Evolutionary conservation across 352 stramenopile genomes (phyloP).

Genomic region (Phytophthora pisi): DNA sequence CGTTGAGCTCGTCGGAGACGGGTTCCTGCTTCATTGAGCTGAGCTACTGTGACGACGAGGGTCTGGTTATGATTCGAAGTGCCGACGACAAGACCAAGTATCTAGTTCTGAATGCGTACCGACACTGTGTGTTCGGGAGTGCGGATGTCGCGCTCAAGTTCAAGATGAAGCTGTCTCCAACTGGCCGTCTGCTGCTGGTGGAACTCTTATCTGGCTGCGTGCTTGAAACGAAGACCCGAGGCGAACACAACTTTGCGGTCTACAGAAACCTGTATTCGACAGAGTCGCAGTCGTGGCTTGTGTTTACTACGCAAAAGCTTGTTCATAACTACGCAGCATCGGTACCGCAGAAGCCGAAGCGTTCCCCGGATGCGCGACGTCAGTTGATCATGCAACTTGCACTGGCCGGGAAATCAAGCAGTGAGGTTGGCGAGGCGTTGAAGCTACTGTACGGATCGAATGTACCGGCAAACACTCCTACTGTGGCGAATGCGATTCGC

Average conservation of each 20-base stretch:
- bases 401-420: not conserved
- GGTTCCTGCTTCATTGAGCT: not conserved
- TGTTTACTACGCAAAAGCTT: not conserved
- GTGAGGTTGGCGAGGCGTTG: not conserved
- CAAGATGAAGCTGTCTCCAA: not conserved
- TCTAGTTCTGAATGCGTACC: not conserved
- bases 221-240: not conserved
- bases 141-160: not conserved
- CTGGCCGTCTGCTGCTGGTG: not conserved
- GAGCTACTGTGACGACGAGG: not conserved
- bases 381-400: not conserved
- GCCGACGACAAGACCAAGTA: not conserved
- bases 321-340: not conserved
- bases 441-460: not conserved
- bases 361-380: not conserved
- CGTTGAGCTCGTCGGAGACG: not conserved
- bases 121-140: not conserved
- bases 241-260: not conserved
- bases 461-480: not conserved
- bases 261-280: not conserved
- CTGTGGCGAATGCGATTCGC: not conserved
- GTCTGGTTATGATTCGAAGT: not conserved
- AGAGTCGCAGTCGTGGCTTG: not conserved
- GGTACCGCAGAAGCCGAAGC: not conserved
- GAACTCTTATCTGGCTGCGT: not conserved